phyloP scores from a whole-genome alignment of 2,329 filamentous ascomycete genomes.

The Sclerotinia nivalis region DNA sequence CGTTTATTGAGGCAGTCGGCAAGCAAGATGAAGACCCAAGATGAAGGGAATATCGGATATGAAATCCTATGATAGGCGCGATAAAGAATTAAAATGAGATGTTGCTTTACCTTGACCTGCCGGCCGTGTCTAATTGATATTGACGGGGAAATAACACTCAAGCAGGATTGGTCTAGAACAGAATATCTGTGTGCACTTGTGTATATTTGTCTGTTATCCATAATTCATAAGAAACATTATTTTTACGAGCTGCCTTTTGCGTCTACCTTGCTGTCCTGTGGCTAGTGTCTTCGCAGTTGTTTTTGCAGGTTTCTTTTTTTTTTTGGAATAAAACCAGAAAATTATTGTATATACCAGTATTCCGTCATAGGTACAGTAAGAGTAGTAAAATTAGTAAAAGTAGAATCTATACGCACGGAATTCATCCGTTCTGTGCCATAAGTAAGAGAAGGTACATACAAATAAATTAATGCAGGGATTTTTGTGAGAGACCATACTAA shows the following conservation, averaged over 20 bases:
- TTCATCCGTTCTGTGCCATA: background rate
- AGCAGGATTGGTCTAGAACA: conserved; percentile 6
- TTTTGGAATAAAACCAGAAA: background rate
- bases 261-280: background rate
- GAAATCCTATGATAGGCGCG: conserved; percentile 23
- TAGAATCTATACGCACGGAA: background rate
- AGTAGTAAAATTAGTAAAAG: too few relatives aligned
- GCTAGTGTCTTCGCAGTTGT: background rate
- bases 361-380: background rate
- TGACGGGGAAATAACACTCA: background rate
- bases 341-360: background rate
- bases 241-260: conserved; percentile 1
- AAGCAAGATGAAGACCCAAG: conserved; percentile 10
- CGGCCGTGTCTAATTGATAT: background rate
- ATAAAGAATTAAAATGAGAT: conserved; percentile 13
- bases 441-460: background rate
- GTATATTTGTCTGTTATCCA: too few relatives aligned
- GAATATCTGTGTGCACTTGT: background rate
- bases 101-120: conserved; percentile 15
- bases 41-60: conserved; percentile 1
- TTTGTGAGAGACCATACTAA: background rate
- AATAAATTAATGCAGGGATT: background rate
- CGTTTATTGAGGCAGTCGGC: conserved; percentile 24
- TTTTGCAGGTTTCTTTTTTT: background rate
- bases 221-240: background rate